phyloP scores from a whole-genome alignment of 2,329 filamentous ascomycete species.

The Calonectria crousiana region DNA sequence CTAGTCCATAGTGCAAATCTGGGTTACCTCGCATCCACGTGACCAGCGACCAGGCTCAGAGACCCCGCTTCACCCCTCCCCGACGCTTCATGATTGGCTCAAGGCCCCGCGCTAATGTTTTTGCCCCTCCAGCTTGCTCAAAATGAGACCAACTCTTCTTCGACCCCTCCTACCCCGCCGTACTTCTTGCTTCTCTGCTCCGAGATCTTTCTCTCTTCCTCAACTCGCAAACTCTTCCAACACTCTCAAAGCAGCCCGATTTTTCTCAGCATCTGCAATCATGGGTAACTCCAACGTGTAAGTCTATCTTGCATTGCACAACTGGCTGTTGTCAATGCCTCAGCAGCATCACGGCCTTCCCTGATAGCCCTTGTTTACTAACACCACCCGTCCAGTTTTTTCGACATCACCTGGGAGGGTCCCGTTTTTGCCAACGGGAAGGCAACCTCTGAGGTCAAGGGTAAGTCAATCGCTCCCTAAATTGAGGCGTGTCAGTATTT shows the following conservation, averaged over 20 bases:
- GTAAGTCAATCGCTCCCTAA: constrained; percentile 60
- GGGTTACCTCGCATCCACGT: constrained; percentile 43
- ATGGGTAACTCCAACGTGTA: constrained; percentile 79
- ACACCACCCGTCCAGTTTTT: constrained; percentile 64
- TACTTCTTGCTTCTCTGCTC: constrained; percentile 54
- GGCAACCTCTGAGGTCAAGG: constrained; percentile 66
- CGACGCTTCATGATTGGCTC: constrained; percentile 42
- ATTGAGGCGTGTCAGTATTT: constrained; percentile 12
- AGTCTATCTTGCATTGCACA: constrained; percentile 51
- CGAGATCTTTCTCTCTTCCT: constrained; percentile 56
- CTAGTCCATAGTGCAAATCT: constrained; percentile 6
- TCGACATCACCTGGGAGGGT: constrained; percentile 80
- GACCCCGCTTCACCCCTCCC: constrained; percentile 21
- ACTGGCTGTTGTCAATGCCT: neutral
- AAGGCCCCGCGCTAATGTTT: constrained; percentile 51
- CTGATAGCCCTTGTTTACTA: constrained; percentile 24
- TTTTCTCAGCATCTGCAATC: constrained; percentile 72
- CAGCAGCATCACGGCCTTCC: neutral
- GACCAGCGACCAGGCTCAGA: constrained; percentile 38
- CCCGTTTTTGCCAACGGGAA: constrained; percentile 70
- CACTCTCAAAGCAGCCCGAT: constrained; percentile 55
- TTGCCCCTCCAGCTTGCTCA: constrained; percentile 56
- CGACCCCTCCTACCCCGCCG: constrained; percentile 62
- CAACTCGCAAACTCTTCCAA: constrained; percentile 57
- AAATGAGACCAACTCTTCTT: constrained; percentile 60